phyloP scores from a whole-genome alignment of 78 protist species.

The Planoprotostelium fungivorum region DNA sequence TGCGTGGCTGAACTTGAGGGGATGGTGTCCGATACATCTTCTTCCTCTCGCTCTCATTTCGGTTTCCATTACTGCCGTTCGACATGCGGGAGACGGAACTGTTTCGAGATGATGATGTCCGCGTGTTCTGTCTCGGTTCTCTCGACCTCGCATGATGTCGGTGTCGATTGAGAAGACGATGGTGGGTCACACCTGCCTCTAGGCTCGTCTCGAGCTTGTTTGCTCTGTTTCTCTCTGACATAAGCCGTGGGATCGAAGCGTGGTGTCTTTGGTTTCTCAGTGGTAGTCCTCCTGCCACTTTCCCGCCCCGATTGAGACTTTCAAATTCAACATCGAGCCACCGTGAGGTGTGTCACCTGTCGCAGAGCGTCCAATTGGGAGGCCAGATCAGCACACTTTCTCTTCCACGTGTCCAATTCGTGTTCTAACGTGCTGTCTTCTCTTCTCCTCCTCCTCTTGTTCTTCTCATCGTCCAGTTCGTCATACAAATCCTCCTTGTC shows the following conservation, averaged over 20 bases:
- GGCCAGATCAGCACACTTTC: not conserved
- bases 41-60: not conserved
- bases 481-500: not conserved
- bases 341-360: not conserved
- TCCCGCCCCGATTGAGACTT: not conserved
- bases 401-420: not conserved
- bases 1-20: no score
- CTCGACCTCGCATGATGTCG: not conserved
- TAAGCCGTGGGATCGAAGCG: conserved; percentile 3
- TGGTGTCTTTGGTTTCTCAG: not conserved
- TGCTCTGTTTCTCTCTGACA: not conserved
- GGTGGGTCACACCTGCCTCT: not conserved
- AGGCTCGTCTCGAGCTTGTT: not conserved
- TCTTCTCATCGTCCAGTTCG: not conserved
- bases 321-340: not conserved
- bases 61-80: not conserved
- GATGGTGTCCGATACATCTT: not conserved
- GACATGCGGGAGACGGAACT: not conserved
- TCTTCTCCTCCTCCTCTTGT: not conserved
- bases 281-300: not conserved
- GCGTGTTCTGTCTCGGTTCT: not conserved
- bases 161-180: not conserved
- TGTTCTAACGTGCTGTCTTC: not conserved
- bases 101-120: not conserved
- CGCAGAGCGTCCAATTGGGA: not conserved